Conservation (phyloP, 2,329 filamentous ascomycete genomes). For the Venturia effusa region DNA sequence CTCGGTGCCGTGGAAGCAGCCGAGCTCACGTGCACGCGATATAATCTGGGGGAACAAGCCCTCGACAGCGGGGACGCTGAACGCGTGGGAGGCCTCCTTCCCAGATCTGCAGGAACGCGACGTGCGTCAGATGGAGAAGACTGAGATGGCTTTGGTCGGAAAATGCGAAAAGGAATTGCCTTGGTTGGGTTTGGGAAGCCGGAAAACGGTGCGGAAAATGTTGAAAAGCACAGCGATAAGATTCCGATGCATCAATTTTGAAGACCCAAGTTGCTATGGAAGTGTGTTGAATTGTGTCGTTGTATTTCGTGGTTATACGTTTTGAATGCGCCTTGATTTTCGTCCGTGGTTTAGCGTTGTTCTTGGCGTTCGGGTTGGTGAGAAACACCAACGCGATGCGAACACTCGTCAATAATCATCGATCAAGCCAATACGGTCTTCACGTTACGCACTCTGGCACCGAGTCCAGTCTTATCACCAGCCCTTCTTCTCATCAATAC, state of each 20-base stretch:
- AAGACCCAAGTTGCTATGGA: not conserved
- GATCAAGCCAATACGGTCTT: not conserved
- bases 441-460: not conserved
- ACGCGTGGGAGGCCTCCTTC: not conserved
- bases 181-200: not conserved
- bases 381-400: not conserved
- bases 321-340: not conserved
- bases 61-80: not conserved
- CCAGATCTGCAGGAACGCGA: conserved; percentile 4
- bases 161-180: not conserved
- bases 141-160: not conserved
- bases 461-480: not conserved
- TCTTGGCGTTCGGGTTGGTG: not conserved
- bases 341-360: not conserved
- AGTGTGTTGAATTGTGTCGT: not conserved
- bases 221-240: not conserved
- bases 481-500: not conserved
- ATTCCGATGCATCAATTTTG: not conserved
- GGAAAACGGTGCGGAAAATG: not conserved
- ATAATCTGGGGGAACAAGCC: not conserved
- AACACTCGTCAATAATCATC: not conserved
- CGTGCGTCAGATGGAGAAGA: not conserved
- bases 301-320: not conserved
- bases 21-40: not conserved
- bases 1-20: not conserved